Percentiles rank a stretch among this genome's conserved stretches.
phyloP scores from a whole-genome alignment of 2,329 filamentous ascomycete species.

The Tolypocladium tundrense region DNA sequence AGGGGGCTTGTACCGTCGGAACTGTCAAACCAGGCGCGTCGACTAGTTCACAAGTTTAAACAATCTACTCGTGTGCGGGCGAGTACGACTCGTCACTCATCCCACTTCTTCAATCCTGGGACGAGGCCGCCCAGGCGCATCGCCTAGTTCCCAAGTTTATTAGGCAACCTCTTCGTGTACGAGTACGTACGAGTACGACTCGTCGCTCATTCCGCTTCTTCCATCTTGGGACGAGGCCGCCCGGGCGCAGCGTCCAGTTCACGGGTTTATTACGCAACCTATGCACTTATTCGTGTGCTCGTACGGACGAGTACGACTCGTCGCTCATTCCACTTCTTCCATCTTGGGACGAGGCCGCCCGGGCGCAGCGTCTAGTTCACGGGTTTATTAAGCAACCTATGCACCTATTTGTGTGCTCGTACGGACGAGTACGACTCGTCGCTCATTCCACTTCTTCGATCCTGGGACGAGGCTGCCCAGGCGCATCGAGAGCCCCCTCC shows the following conservation, averaged over 20 bases:
- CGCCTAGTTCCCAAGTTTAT: background rate
- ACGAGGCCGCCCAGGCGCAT: background rate
- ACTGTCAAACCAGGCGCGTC: background rate
- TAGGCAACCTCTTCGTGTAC: no score
- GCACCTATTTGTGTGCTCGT: no score
- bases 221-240: no score
- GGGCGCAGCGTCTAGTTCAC: background rate
- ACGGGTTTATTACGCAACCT: no score
- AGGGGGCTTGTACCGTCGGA: background rate
- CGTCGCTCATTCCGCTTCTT: no score
- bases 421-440: background rate
- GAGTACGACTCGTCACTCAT: no score
- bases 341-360: constrained; percentile 32
- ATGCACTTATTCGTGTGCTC: no score
- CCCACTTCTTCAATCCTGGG: no score
- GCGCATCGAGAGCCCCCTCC: constrained; percentile 11
- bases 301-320: background rate
- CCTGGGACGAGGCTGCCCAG: constrained; percentile 24
- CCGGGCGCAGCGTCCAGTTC: no score
- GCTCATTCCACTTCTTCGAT: constrained; percentile 54
- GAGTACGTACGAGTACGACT: no score
- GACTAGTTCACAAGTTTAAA: background rate
- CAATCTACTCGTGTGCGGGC: background rate
- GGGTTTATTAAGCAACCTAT: no score
- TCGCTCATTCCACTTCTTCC: constrained; percentile 49